Conservation (phyloP, 176 grass and related monocot species). For the Eleusine coracana region DNA sequence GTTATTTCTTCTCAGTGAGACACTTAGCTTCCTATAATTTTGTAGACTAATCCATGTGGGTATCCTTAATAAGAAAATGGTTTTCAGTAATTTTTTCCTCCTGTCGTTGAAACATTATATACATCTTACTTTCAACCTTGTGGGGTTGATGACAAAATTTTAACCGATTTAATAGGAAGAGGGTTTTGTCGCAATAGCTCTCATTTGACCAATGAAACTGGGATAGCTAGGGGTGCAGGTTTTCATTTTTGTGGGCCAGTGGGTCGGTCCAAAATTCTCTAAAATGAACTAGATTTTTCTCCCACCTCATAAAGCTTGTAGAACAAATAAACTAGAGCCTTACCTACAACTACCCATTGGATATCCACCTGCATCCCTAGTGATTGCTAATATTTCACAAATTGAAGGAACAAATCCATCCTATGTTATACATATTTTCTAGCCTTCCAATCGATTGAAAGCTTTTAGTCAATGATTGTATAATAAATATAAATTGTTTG, state of each 20-base stretch:
- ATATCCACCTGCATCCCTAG: too few species aligned
- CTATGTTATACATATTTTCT: too few species aligned
- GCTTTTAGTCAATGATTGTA: too few species aligned
- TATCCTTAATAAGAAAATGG: not conserved
- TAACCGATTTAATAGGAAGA: not conserved
- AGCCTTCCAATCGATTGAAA: too few species aligned
- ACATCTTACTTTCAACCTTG: not conserved
- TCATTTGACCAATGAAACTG: not conserved
- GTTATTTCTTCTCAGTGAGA: conserved; percentile 2
- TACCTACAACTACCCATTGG: too few species aligned
- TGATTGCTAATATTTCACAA: not conserved
- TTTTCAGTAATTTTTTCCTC: not conserved
- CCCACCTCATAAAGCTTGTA: too few species aligned
- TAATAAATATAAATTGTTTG: too few species aligned
- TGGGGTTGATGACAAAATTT: not conserved
- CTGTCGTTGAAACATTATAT: not conserved
- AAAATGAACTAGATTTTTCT: too few species aligned
- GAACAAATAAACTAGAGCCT: too few species aligned
- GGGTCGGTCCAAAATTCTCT: too few species aligned
- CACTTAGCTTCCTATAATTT: not conserved
- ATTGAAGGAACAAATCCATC: not conserved
- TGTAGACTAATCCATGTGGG: conserved; percentile 13
- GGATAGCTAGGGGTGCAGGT: not conserved
- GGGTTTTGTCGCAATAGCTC: not conserved
- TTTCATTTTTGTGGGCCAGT: too few species aligned